A percentile compares a stretch with the other conserved stretches of the same genome.
Evolutionary conservation across 192 early-diverging fungal species (phyloP).

Genomic region (Backusella tarrabulga): DNA sequence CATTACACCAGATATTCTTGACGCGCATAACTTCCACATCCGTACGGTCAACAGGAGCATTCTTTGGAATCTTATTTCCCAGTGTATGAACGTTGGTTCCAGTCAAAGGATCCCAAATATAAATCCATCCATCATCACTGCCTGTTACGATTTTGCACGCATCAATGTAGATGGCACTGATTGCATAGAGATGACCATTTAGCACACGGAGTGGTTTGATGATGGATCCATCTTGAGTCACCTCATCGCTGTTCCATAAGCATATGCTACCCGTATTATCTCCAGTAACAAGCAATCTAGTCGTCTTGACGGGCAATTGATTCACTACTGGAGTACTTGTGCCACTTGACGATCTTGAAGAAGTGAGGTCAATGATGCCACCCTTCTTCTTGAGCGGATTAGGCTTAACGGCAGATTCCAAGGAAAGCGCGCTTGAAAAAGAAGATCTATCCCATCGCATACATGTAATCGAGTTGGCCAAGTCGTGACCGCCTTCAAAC

Average conservation of each 20-base stretch:
- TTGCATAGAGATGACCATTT: slow-evolving; percentile 18
- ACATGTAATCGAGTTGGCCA: slow-evolving; percentile 23
- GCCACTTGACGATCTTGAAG: background rate
- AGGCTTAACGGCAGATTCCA: slow-evolving; percentile 6
- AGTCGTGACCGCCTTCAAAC: slow-evolving; percentile 10
- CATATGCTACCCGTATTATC: slow-evolving; percentile 50
- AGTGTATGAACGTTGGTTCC: slow-evolving; percentile 21
- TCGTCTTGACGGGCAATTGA: background rate
- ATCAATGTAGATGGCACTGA: slow-evolving; percentile 35
- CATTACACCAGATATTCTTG: slow-evolving; percentile 34
- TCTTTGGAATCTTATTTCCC: slow-evolving; percentile 27
- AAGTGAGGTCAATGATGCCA: background rate
- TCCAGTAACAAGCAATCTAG: slow-evolving; percentile 46
- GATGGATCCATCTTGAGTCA: slow-evolving; percentile 33
- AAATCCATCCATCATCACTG: slow-evolving; percentile 56
- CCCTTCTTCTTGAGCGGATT: background rate
- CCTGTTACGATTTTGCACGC: slow-evolving; percentile 39
- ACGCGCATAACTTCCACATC: slow-evolving; percentile 34
- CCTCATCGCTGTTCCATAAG: slow-evolving; percentile 49
- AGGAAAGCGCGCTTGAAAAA: background rate
- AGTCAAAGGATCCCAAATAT: slow-evolving; percentile 54
- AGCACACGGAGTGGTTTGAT: slow-evolving; percentile 18
- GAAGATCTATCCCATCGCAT: slow-evolving; percentile 26
- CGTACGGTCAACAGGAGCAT: slow-evolving; percentile 35
- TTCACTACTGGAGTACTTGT: background rate